phyloP scores from a whole-genome alignment of 139 green algal species.

The Volvox africanus region DNA sequence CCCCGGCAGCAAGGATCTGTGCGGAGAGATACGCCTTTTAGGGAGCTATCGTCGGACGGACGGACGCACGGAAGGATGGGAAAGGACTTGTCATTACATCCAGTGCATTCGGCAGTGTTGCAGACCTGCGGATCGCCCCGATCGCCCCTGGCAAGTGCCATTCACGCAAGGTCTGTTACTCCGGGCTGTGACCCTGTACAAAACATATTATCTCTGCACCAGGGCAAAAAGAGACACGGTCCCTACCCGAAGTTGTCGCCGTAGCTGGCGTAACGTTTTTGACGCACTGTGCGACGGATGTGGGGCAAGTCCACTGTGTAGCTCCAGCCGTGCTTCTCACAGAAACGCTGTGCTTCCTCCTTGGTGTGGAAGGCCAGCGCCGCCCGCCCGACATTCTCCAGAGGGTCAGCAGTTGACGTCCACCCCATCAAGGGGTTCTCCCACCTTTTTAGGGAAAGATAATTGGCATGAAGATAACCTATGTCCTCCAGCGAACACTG shows the following conservation, averaged over 20 bases:
- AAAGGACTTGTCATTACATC: background rate
- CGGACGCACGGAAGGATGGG: too few relatives aligned
- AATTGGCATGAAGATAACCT: too few relatives aligned
- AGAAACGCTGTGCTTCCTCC: conserved; percentile 83
- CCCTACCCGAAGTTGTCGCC: conserved; percentile 84
- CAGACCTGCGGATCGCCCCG: background rate
- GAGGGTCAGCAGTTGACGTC: conserved; percentile 93
- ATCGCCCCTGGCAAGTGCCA: background rate
- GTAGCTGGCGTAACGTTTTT: conserved; percentile 81
- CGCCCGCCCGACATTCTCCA: conserved; percentile 81
- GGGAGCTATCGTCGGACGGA: background rate
- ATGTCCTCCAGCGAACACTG: too few relatives aligned
- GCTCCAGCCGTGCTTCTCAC: conserved; percentile 77
- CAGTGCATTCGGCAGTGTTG: background rate
- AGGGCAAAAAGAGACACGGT: too few relatives aligned
- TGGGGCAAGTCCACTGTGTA: conserved; percentile 83
- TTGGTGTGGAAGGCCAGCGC: conserved; percentile 79
- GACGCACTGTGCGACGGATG: conserved; percentile 48
- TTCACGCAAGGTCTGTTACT: background rate
- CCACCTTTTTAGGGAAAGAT: conserved; percentile 76
- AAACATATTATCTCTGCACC: background rate
- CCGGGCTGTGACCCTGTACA: background rate
- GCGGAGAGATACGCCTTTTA: background rate
- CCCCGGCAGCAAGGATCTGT: background rate
- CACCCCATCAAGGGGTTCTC: conserved; percentile 97